Percentiles rank a stretch among this genome's conserved stretches.
These are phyloP conservation scores for Malus hybrid DNA, from an alignment of 331 rosid species.

Conservation along the genomic window DNA sequence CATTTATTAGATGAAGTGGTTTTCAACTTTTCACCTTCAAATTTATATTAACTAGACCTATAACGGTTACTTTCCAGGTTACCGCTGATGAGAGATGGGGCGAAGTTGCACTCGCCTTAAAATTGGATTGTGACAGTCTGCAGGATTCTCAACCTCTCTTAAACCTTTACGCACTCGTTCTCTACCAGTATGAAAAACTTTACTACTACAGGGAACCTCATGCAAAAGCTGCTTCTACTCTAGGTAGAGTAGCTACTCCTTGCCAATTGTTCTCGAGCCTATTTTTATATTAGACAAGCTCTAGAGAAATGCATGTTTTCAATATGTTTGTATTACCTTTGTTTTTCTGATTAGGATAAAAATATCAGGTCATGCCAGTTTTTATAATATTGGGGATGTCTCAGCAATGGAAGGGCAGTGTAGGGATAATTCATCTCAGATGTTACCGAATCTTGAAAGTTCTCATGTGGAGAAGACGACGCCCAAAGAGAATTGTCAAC, in stretches of 20 bases:
- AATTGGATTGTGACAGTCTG: constrained; percentile 2
- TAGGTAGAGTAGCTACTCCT: background rate
- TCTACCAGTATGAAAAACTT: constrained; percentile 27
- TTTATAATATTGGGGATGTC: constrained; percentile 3
- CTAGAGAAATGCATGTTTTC: background rate
- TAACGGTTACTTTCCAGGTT: constrained; percentile 16
- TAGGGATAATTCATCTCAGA: background rate
- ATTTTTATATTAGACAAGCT: no score
- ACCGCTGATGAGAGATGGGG: constrained; percentile 22
- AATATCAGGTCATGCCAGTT: background rate
- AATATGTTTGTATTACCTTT: background rate
- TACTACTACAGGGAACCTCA: constrained; percentile 22
- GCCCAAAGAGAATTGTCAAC: background rate
- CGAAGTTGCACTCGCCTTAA: constrained; percentile 21
- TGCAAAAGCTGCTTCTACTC: constrained; percentile 4
- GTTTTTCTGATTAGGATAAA: background rate
- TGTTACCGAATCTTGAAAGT: background rate
- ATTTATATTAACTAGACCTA: background rate
- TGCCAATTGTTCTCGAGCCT: no score
- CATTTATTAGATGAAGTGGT: background rate
- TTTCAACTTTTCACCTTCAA: background rate
- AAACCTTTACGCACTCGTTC: constrained; percentile 20
- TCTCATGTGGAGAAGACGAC: constrained; percentile 6
- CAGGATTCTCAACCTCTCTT: constrained; percentile 10
- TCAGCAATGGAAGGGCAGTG: constrained; percentile 2